Evolutionary conservation across 495 filamentous ascomycete species (phyloP).

Genomic region (Tuber indicum): DNA sequence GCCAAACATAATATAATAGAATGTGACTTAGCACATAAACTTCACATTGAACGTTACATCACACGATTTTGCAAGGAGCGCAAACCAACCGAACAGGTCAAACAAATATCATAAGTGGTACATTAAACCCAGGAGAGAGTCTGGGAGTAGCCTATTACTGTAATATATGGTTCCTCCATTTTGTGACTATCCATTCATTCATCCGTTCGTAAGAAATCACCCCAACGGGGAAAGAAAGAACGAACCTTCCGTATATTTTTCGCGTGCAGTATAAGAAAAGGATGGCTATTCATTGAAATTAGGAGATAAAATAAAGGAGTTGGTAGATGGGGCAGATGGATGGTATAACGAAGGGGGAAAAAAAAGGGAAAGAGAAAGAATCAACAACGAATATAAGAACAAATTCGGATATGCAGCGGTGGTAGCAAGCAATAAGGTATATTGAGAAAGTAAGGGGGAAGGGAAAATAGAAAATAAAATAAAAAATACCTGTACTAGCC

Average conservation of each 20-base stretch:
- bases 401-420: not conserved
- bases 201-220: not conserved
- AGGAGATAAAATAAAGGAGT: not conserved
- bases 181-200: not conserved
- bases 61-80: not conserved
- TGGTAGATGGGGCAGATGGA: not conserved
- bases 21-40: not conserved
- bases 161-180: not conserved
- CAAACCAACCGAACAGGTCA: not conserved
- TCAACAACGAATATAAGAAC: not conserved
- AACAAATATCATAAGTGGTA: not conserved
- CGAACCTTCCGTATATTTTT: not conserved
- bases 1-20: not conserved
- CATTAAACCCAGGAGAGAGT: not conserved
- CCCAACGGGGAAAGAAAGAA: not conserved
- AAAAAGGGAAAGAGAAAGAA: not conserved
- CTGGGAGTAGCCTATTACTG: not conserved
- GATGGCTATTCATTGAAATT: not conserved
- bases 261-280: not conserved
- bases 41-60: not conserved
- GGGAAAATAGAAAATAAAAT: conserved; percentile 6
- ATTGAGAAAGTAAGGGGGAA: conserved; percentile 19
- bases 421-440: conserved; percentile 29
- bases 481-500: conserved; percentile 30
- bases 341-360: not conserved